phyloP scores from a whole-genome alignment of 257 asterid species.

The Schizonepeta tenuifolia region DNA sequence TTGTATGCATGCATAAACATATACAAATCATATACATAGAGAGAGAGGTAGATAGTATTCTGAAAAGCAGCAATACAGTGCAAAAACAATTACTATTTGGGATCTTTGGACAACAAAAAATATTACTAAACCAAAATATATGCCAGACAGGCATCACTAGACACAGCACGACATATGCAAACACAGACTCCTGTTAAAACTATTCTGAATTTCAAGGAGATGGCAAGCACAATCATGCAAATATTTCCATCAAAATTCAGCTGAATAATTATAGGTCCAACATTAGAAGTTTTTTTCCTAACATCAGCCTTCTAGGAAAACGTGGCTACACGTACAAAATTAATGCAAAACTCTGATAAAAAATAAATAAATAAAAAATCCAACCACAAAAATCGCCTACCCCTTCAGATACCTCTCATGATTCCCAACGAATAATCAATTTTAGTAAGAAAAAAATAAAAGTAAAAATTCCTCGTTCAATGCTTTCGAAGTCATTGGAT shows the following conservation, averaged over 20 bases:
- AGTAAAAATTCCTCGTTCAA: neutral
- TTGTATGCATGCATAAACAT: neutral
- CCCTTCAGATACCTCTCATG: neutral
- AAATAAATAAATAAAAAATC: neutral
- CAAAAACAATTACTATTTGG: neutral
- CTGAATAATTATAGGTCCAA: neutral
- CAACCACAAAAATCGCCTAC: neutral
- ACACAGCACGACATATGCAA: conserved; percentile 1
- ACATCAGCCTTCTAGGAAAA: neutral
- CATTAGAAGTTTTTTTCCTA: neutral
- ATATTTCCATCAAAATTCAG: neutral
- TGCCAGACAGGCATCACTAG: neutral
- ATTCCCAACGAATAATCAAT: neutral
- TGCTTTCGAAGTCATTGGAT: no score
- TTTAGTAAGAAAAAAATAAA: neutral
- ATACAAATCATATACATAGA: neutral
- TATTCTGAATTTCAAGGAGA: neutral
- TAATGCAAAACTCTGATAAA: neutral
- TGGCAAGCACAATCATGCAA: neutral
- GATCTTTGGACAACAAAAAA: conserved; percentile 5
- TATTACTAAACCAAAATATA: neutral
- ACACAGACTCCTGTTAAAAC: no score
- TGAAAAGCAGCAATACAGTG: neutral
- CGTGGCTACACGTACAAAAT: neutral
- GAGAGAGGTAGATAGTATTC: neutral